Conservation (phyloP, 768 basidiomycete genomes). For the Clathrus columnatus region DNA sequence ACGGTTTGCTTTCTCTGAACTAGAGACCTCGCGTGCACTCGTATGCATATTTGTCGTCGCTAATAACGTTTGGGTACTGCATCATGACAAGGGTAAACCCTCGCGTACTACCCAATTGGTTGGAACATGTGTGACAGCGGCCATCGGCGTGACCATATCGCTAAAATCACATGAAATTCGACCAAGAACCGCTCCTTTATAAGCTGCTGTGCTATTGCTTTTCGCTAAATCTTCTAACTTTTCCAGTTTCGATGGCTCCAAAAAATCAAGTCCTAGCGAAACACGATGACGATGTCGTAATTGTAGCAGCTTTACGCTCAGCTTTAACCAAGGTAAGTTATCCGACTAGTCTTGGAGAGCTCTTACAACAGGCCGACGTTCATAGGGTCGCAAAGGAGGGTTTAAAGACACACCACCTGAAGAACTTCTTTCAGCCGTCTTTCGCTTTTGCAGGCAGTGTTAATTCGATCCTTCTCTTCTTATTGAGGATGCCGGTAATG, state of each 20-base stretch:
- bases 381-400: conserved; percentile 72
- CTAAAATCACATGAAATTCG: no score
- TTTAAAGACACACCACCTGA: conserved; percentile 89
- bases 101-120: no score
- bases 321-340: conserved; percentile 78
- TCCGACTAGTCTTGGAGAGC: neutral
- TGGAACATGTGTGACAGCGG: no score
- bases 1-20: no score
- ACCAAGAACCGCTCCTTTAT: no score
- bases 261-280: conserved; percentile 60
- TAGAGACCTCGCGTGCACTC: no score
- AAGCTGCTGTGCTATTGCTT: no score
- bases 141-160: no score
- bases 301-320: conserved; percentile 80
- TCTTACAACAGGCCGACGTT: neutral
- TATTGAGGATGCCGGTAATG: conserved; percentile 76
- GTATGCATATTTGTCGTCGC: no score
- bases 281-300: conserved; percentile 81
- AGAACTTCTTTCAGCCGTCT: conserved; percentile 66
- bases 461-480: conserved; percentile 72
- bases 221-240: conserved; percentile 7
- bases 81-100: no score
- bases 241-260: conserved; percentile 22
- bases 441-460: conserved; percentile 63
- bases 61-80: no score